phyloP scores from a whole-genome alignment of 1,284 basidiomycete species.

The Cutaneotrichosporon sp. region DNA sequence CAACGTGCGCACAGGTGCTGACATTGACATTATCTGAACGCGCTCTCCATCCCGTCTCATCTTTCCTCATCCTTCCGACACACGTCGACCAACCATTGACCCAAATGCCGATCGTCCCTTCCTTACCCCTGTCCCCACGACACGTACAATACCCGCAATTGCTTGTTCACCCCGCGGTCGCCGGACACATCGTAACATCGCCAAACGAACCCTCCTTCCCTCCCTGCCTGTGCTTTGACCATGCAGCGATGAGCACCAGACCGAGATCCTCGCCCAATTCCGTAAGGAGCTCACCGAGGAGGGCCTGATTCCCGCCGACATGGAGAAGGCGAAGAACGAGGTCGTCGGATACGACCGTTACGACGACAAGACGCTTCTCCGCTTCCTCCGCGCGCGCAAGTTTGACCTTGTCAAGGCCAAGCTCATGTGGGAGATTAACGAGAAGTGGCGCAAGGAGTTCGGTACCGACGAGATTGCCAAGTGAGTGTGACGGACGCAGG shows the following conservation, averaged over 20 bases:
- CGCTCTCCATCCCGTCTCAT: neutral
- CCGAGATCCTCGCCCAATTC: constrained; percentile 70
- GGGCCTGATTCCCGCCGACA: constrained; percentile 44
- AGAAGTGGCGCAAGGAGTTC: constrained; percentile 89
- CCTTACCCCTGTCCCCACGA: neutral
- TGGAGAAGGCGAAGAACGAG: constrained; percentile 38
- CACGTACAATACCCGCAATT: neutral
- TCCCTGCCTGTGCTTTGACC: neutral
- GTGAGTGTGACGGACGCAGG: constrained; percentile 56
- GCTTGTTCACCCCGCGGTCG: neutral
- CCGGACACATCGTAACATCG: neutral
- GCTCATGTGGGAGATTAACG: constrained; percentile 76
- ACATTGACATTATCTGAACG: constrained; percentile 4
- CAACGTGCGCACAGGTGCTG: constrained; percentile 8
- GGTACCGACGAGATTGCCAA: constrained; percentile 81
- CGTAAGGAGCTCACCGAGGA: constrained; percentile 61
- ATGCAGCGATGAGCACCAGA: constrained; percentile 60
- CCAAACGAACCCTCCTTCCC: neutral
- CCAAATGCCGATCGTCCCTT: neutral
- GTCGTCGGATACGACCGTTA: constrained; percentile 62
- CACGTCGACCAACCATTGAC: neutral
- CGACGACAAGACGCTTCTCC: constrained; percentile 75
- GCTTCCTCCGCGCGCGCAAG: constrained; percentile 90
- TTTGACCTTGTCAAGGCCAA: constrained; percentile 83
- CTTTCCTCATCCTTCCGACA: neutral